Evolutionary conservation across 306 rosid genomes (phyloP).

Genomic region (Quercus dentata): DNA sequence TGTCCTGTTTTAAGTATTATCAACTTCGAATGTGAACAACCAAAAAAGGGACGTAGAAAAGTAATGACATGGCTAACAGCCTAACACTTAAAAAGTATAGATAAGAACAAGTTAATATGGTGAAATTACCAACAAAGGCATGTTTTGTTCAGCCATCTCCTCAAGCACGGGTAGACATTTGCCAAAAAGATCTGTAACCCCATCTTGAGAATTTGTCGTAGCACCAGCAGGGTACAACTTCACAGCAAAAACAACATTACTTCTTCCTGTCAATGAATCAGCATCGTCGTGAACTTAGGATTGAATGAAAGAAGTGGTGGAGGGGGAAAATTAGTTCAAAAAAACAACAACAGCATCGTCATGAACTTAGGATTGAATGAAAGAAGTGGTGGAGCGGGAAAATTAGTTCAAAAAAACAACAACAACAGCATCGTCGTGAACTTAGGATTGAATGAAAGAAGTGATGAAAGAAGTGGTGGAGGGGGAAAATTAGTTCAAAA

Average conservation of each 20-base stretch:
- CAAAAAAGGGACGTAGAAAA: neutral
- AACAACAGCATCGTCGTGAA: conserved; percentile 6
- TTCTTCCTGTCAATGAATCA: conserved; percentile 49
- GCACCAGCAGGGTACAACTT: conserved; percentile 97
- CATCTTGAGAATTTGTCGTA: conserved; percentile 92
- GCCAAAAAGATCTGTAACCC: conserved; percentile 81
- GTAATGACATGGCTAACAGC: conserved; percentile 9
- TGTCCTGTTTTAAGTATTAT: neutral
- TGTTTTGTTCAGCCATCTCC: conserved; percentile 72
- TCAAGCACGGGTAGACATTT: conserved; percentile 82
- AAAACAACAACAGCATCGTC: conserved; percentile 1
- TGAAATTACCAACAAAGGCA: conserved; percentile 69
- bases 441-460: neutral
- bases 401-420: too few species aligned
- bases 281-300: conserved; percentile 6
- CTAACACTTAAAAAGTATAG: neutral
- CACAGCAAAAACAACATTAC: conserved; percentile 73
- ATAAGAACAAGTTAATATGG: neutral
- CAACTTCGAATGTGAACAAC: neutral
- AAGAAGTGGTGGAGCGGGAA: neutral
- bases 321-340: neutral
- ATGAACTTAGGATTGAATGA: neutral
- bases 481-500: neutral
- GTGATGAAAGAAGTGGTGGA: neutral
- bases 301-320: neutral